Percentiles rank a stretch among this genome's conserved stretches.
Evolutionary conservation across 805 yeast genomes (phyloP).

Genomic region (Starmerella bombicola): DNA sequence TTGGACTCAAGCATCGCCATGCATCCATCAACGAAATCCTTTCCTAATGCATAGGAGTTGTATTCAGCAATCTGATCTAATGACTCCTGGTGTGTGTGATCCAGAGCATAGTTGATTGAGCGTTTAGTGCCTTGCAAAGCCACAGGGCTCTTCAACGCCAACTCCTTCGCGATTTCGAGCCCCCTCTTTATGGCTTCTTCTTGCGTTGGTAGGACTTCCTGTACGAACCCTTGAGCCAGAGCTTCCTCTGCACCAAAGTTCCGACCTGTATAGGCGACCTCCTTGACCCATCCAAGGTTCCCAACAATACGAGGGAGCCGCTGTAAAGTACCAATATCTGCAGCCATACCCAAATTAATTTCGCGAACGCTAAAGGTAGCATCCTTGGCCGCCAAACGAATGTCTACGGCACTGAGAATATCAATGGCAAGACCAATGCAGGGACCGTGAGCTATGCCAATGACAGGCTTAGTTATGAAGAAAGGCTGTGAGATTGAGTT

Average conservation of each 20-base stretch:
- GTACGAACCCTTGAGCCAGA: constrained; percentile 41
- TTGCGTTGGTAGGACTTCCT: constrained; percentile 34
- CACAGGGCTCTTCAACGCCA: constrained; percentile 40
- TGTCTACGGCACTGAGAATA: constrained; percentile 44
- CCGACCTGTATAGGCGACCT: constrained; percentile 51
- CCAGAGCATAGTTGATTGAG: constrained; percentile 36
- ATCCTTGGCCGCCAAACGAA: constrained; percentile 45
- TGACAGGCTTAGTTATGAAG: constrained; percentile 38
- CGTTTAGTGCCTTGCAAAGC: constrained; percentile 56
- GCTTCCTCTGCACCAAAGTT: constrained; percentile 47
- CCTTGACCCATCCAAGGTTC: constrained; percentile 46
- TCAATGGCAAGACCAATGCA: constrained; percentile 58
- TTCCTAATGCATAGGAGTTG: constrained; percentile 34
- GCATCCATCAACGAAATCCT: constrained; percentile 27
- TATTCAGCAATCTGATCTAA: constrained; percentile 42
- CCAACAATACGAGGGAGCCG: constrained; percentile 44
- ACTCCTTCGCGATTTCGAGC: constrained; percentile 36
- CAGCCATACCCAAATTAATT: constrained; percentile 59
- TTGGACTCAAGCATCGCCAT: constrained; percentile 19
- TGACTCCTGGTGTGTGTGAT: constrained; percentile 36
- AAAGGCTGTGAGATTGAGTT: constrained; percentile 33
- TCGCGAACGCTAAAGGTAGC: constrained; percentile 51
- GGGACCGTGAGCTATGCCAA: constrained; percentile 53
- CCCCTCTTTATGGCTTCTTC: constrained; percentile 41
- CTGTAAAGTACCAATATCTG: constrained; percentile 69